Base-by-base conservation (phyloP, 2,329 filamentous ascomycete species). In the Zymoseptoria pseudotritici region DNA sequence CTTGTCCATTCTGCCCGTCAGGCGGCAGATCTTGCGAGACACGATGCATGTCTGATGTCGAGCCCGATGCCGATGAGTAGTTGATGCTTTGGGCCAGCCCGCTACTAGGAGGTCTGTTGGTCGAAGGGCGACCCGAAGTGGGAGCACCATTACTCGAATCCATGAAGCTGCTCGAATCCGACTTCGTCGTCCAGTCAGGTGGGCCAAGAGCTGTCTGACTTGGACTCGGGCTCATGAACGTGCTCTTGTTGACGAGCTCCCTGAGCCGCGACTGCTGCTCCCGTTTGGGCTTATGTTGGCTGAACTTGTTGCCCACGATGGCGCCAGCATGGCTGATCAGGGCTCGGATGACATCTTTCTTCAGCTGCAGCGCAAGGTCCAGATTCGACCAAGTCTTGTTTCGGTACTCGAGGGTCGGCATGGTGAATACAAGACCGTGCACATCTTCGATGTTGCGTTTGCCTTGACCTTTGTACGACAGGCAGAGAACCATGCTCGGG, bases 371-470 rank as follows among this genome's bases (percentile, higher is more conserved):
- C 0, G 93, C 92, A 9, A 99, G 84, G 70, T 99, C 94, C 6
- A 99, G 83, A 73, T 97, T 99, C 6, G 91, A 97, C 94, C 94
- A 99, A 8, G 92, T 97, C 80, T 99, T 99, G 81, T 99, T 99
- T 64, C 91, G 86, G 78, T 96, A 97, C 73, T 99, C 94, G 53
- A 99, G 86, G 2, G 89, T 88, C 3, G 94, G 94, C 76, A 99
- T 85, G 36, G 91, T 87, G 83, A 99, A 99, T 54, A 99, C 94
- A 67, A 99, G 95, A 71, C 97, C 88, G 75, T 99, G 93, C 17
- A 99, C 88, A 74, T 99, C 95, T 76, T 97, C 91, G 59, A 99
- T 83, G 70, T 97, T 99, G 71, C 92, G 90, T 65, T 96, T 90
- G 52, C 92, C 91, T 73, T 91, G 95, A 71, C 95, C 94, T 75